Conservation (phyloP, 108 stramenopile species). For the Cyclotella kingstonii region DNA sequence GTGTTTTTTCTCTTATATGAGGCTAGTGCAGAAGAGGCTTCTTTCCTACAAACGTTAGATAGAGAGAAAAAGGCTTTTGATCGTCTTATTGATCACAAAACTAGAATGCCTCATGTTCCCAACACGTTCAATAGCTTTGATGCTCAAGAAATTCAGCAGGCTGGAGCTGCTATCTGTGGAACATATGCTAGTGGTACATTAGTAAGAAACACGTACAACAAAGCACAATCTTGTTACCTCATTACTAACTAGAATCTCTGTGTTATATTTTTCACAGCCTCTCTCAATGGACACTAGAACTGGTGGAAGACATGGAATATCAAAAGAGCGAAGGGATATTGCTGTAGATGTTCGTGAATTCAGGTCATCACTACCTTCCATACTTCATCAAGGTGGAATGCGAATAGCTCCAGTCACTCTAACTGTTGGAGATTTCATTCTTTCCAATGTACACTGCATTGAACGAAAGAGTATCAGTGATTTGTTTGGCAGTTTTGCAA, state of each 20-base stretch:
- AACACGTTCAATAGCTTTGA: slow-evolving; percentile 48
- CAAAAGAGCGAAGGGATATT: slow-evolving; percentile 68
- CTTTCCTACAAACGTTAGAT: slow-evolving; percentile 84
- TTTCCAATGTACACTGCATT: slow-evolving; percentile 94
- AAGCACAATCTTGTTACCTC: no score
- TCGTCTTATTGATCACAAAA: slow-evolving; percentile 89
- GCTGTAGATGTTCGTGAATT: slow-evolving; percentile 98
- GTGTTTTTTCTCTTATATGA: slow-evolving; percentile 92
- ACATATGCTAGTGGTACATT: slow-evolving; percentile 71
- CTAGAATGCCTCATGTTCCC: slow-evolving; percentile 80
- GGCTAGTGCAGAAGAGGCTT: slow-evolving; percentile 93
- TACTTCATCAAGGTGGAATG: slow-evolving; percentile 93
- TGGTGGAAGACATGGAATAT: slow-evolving; percentile 49
- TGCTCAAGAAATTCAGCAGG: slow-evolving; percentile 88
- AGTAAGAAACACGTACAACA: slow-evolving; percentile 1
- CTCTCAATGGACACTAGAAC: slow-evolving; percentile 78
- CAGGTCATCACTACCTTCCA: slow-evolving; percentile 91
- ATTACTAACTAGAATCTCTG: no score
- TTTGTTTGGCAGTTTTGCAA: slow-evolving; percentile 90
- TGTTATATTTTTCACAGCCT: slow-evolving; percentile 22
- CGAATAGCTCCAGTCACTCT: slow-evolving; percentile 88
- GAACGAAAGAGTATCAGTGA: slow-evolving; percentile 96
- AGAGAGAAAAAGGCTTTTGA: slow-evolving; percentile 93
- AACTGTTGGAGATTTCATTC: slow-evolving; percentile 94
- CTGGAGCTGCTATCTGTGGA: slow-evolving; percentile 55